A percentile compares a stretch with the other conserved stretches of the same genome.
Evolutionary conservation across 2,329 filamentous ascomycete species (phyloP).

Genomic region (Hypoxylon sp.): DNA sequence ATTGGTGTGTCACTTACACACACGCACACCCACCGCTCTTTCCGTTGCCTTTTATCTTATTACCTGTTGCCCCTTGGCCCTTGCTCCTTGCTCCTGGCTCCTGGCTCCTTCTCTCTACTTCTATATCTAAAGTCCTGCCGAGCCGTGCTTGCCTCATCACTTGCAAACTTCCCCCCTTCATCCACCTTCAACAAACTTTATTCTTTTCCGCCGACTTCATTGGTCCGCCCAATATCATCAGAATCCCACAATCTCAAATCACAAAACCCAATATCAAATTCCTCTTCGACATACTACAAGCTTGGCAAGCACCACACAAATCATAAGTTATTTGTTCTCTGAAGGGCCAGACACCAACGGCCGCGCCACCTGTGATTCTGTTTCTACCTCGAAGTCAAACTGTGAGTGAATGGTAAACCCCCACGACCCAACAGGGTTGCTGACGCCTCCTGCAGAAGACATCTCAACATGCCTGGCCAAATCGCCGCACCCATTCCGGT

Average conservation of each 20-base stretch:
- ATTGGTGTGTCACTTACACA: constrained; percentile 43
- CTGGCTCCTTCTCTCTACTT: constrained; percentile 27
- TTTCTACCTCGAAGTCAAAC: constrained; percentile 5
- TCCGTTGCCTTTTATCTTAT: constrained; percentile 41
- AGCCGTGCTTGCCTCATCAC: constrained; percentile 17
- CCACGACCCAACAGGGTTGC: constrained; percentile 1
- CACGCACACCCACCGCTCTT: constrained; percentile 49
- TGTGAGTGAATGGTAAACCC: constrained; percentile 19
- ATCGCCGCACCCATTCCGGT: constrained; percentile 64
- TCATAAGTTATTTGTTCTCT: constrained; percentile 27
- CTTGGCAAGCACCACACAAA: constrained; percentile 29
- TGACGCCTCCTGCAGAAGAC: constrained; percentile 32
- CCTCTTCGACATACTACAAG: constrained; percentile 29
- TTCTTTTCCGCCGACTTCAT: constrained; percentile 11
- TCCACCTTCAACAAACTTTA: constrained; percentile 24
- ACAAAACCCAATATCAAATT: constrained; percentile 12
- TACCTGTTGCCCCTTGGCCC: constrained; percentile 16
- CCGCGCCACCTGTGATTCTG: neutral
- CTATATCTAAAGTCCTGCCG: constrained; percentile 28
- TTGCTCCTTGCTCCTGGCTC: constrained; percentile 6
- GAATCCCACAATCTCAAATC: neutral
- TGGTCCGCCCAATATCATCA: constrained; percentile 4
- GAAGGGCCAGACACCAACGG: constrained; percentile 3
- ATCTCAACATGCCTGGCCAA: constrained; percentile 60
- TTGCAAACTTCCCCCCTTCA: constrained; percentile 18